These are phyloP conservation scores for Trichosporon coremiiforme DNA, from an alignment of 1,284 basidiomycete genomes.

Conservation along the genomic window DNA sequence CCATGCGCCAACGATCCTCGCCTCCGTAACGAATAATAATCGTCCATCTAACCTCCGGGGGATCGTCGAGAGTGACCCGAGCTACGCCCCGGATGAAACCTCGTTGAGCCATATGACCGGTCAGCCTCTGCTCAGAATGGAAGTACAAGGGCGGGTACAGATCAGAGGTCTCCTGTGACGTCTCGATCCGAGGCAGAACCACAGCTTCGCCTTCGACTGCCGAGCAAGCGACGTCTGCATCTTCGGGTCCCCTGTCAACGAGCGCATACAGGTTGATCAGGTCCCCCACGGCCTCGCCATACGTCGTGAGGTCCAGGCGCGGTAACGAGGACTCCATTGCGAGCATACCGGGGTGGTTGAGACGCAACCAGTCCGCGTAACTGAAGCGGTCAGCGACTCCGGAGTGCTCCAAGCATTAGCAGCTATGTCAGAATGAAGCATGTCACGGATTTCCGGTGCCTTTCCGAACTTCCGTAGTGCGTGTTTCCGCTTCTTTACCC, in stretches of 20 bases:
- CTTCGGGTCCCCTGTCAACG: constrained; percentile 26
- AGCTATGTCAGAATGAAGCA: too few relatives aligned
- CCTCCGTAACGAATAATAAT: constrained; percentile 47
- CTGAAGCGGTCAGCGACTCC: constrained; percentile 29
- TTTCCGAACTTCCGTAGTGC: too few relatives aligned
- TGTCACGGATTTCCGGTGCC: too few relatives aligned
- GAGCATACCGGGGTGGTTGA: constrained; percentile 45
- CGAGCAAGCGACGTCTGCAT: constrained; percentile 20
- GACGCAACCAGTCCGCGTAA: constrained; percentile 48
- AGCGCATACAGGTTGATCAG: constrained; percentile 42
- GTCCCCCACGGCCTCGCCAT: constrained; percentile 51
- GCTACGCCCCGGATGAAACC: constrained; percentile 30
- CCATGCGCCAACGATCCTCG: constrained; percentile 38
- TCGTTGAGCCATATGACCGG: not conserved
- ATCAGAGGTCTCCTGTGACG: not conserved
- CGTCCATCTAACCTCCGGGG: constrained; percentile 51
- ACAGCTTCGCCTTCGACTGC: not conserved
- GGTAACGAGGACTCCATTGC: constrained; percentile 16
- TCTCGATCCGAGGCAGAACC: constrained; percentile 1
- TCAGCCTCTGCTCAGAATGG: constrained; percentile 21
- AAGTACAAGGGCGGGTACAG: constrained; percentile 43
- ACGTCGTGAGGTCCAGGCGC: constrained; percentile 40
- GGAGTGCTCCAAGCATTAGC: too few relatives aligned
- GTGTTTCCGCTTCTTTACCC: too few relatives aligned
- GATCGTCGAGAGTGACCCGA: constrained; percentile 49